A percentile compares a stretch with the other conserved stretches of the same genome.
Conservation (phyloP, 345 rosid species). For the Triadica sebifera region DNA sequence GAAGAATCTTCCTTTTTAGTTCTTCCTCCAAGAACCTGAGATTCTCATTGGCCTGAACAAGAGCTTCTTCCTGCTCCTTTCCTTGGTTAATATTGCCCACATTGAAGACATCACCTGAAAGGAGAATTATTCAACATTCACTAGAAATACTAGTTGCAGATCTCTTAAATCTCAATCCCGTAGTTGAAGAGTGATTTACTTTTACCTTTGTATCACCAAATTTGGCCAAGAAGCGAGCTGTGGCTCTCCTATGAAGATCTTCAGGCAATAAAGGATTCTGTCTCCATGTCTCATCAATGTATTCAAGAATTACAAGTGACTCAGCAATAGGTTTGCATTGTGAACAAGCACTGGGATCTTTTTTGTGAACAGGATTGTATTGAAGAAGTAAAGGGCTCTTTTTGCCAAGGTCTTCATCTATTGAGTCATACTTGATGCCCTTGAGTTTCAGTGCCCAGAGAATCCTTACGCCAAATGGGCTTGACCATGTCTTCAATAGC, state of each 20-base stretch:
- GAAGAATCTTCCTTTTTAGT: conserved; percentile 38
- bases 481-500: conserved; percentile 42
- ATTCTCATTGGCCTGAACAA: conserved; percentile 12
- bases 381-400: conserved; percentile 31
- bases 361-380: conserved; percentile 31
- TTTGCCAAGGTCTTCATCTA: conserved; percentile 35
- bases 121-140: neutral
- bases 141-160: no score
- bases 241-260: conserved; percentile 25
- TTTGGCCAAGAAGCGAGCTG: conserved; percentile 36
- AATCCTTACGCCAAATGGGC: conserved; percentile 23
- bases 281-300: conserved; percentile 38
- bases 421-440: conserved; percentile 24
- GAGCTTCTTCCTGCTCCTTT: conserved; percentile 32
- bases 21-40: conserved; percentile 35
- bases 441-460: conserved; percentile 38
- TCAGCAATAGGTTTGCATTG: conserved; percentile 28
- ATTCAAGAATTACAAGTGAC: conserved; percentile 36
- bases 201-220: conserved; percentile 34
- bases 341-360: conserved; percentile 37
- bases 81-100: conserved; percentile 18
- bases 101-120: conserved; percentile 27
- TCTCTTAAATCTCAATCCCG: no score
- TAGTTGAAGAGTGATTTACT: neutral
- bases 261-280: conserved; percentile 30